Conservation (phyloP, 345 rosid species). For the Firmiana major region DNA sequence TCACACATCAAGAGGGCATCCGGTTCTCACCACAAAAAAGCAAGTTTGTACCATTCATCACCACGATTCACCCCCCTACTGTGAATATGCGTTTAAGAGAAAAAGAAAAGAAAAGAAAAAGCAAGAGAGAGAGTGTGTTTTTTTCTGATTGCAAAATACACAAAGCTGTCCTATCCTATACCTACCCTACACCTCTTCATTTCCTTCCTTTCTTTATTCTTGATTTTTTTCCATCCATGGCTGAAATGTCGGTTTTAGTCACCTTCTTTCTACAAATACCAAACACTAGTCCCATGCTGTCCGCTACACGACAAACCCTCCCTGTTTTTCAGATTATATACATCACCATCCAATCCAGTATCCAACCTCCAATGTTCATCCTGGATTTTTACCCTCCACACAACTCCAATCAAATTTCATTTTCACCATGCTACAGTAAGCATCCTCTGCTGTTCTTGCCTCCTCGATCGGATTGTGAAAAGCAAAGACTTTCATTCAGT, state of each 20-base stretch:
- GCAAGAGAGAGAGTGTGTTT: not conserved
- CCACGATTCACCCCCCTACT: constrained; percentile 27
- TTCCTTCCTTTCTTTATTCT: constrained; percentile 23
- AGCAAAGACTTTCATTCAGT: too few species aligned
- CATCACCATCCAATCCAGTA: not conserved
- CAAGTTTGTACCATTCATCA: constrained; percentile 17
- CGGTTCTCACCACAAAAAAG: constrained; percentile 39
- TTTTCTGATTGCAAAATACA: not conserved
- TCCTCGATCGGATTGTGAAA: too few species aligned
- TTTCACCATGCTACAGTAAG: too few species aligned
- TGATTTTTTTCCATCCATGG: constrained; percentile 8
- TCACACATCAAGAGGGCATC: constrained; percentile 64
- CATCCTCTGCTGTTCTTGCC: too few species aligned
- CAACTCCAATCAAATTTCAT: too few species aligned
- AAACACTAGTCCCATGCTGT: not conserved
- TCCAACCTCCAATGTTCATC: too few species aligned
- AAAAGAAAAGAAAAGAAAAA: not conserved
- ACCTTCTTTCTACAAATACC: constrained; percentile 5
- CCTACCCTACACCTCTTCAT: constrained; percentile 30
- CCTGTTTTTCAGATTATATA: not conserved
- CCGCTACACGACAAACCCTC: constrained; percentile 22
- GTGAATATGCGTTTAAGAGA: constrained; percentile 31
- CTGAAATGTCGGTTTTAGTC: constrained; percentile 20
- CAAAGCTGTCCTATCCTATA: constrained; percentile 34
- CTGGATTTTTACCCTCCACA: too few species aligned